A percentile compares a stretch with the other conserved stretches of the same genome.
Evolutionary conservation across 139 green algal species (phyloP).

Genomic region (Chlamydomonas sp.): DNA sequence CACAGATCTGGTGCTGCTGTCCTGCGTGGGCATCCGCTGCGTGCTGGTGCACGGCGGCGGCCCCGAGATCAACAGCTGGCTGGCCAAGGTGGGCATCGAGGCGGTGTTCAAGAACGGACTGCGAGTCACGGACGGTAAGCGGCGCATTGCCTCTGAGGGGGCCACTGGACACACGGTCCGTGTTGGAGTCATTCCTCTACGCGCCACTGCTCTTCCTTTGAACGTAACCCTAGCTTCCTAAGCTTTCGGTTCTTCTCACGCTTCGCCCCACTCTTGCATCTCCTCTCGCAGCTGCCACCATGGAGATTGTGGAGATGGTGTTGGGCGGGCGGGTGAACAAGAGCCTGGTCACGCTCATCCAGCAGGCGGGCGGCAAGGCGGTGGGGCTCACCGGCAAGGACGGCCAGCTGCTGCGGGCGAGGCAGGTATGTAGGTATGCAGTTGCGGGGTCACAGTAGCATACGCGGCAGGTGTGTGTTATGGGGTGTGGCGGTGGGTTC

Average conservation of each 20-base stretch:
- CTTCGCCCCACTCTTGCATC: neutral
- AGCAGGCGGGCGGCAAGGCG: constrained; percentile 89
- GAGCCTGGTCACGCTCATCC: constrained; percentile 95
- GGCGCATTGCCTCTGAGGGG: no score
- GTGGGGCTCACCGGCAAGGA: constrained; percentile 98
- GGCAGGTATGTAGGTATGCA: constrained; percentile 52
- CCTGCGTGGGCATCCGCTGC: constrained; percentile 89
- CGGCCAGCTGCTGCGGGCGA: constrained; percentile 83
- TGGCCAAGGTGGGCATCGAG: constrained; percentile 95
- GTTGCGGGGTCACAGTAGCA: no score
- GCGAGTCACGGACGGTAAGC: constrained; percentile 92
- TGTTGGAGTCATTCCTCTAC: no score
- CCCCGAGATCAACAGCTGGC: constrained; percentile 99
- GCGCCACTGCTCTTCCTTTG: neutral
- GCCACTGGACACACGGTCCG: no score
- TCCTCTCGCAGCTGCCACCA: constrained; percentile 80
- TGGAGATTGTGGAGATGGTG: constrained; percentile 99
- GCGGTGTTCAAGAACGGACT: constrained; percentile 97
- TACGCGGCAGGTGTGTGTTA: no score
- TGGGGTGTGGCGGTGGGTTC: no score
- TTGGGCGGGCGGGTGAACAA: constrained; percentile 98
- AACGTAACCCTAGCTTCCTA: neutral
- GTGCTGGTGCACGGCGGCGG: constrained; percentile 99
- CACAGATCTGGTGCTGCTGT: constrained; percentile 94
- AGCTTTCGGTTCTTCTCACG: neutral